Evolutionary conservation across 768 basidiomycete genomes (phyloP), one percentile per base, ranked within the genome.

Genomic region (Crassisporium funariophilum): DNA sequence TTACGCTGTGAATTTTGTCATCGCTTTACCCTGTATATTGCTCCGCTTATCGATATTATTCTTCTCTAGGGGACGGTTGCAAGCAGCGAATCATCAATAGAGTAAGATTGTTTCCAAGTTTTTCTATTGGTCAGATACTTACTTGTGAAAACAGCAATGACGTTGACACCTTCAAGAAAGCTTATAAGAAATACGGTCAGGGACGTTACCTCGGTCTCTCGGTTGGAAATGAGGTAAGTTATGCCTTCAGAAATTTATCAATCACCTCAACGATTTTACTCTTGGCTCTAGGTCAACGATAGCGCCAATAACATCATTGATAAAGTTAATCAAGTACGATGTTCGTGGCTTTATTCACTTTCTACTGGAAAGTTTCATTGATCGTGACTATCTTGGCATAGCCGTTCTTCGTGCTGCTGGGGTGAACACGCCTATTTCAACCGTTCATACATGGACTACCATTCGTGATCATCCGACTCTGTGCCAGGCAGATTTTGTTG

Each of bases 401-500:
- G 71, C 56, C 20, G 63, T 63, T 36, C 59, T 73, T 13, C 46
- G 61, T 5, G 61, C 66, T 7, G 61, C 65, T 9, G 69, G 69
- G 2, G 55, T 71, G 25, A 64, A 53, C 20, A 67, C 63, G 0
- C 67, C 63, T 2, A 65, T 73, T 5, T 68, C 70, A 5, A 72
- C 70, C 4, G 68, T 68, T 6, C 70, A 73, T 42, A 65, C 56
- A 16, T 73, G 70, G 70, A 62, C 70, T 15, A 43, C 25, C 10
- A 60, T 72, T 44, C 61, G 66, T 4, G 57, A 62, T 41, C 66
- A 66, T 52, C 62, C 61, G 12, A 53, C 49, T 10, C 56, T 69
- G 7, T 71, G 68, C 46, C 60, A 60, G 19, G 69, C 63, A 6
- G 69, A 71, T 45, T 72, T 70, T 31, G 64, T 65, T 7, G 72